Conservation (phyloP, 2,329 filamentous ascomycete genomes). For the Monilinia vaccinii-corymbosi region DNA sequence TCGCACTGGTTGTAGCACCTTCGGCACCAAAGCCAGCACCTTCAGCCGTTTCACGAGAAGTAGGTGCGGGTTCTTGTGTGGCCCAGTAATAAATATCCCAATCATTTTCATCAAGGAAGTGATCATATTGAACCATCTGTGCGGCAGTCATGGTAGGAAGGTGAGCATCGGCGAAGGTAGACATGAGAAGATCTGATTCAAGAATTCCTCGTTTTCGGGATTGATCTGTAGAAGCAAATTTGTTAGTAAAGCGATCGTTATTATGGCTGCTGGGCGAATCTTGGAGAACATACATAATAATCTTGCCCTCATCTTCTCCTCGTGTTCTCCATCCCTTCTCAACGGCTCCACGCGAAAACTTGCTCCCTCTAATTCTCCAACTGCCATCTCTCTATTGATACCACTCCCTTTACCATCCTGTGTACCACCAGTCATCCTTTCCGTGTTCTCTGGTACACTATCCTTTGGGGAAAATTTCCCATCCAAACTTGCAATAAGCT, state of each 20-base stretch:
- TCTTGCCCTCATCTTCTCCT: constrained; percentile 77
- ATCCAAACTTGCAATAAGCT: constrained; percentile 48
- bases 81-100: constrained; percentile 99
- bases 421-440: constrained; percentile 56
- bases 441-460: constrained; percentile 51
- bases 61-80: constrained; percentile 66
- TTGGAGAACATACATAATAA: constrained; percentile 48
- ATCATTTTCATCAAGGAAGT: constrained; percentile 96
- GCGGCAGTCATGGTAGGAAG: constrained; percentile 62
- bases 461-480: constrained; percentile 49
- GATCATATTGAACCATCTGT: constrained; percentile 78
- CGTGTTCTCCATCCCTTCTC: constrained; percentile 72
- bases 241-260: constrained; percentile 6
- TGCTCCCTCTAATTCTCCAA: constrained; percentile 81
- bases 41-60: constrained; percentile 48
- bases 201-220: constrained; percentile 93
- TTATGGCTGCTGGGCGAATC: background rate
- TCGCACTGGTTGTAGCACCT: constrained; percentile 9
- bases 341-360: constrained; percentile 87
- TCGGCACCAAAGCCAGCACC: constrained; percentile 35
- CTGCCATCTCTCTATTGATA: constrained; percentile 53
- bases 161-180: constrained; percentile 80
- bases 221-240: constrained; percentile 57
- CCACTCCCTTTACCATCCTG: constrained; percentile 41
- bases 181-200: constrained; percentile 91